phyloP scores from a whole-genome alignment of 2,329 filamentous ascomycete genomes.

The Scytalidium lignicola region DNA sequence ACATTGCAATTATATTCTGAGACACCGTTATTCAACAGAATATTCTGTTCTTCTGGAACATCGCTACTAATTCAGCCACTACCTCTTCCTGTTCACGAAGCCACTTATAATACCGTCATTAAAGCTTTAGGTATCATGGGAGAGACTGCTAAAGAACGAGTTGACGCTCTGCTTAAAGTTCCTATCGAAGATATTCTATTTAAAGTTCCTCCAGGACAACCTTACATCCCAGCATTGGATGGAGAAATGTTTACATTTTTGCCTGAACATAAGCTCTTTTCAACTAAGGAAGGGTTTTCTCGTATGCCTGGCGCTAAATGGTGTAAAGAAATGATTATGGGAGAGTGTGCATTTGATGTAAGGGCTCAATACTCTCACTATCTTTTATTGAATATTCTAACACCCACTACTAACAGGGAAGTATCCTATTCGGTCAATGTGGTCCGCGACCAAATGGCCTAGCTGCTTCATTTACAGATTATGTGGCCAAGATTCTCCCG shows the following conservation, averaged over 20 bases:
- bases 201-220: slow-evolving; percentile 31
- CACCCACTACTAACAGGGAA: slow-evolving; percentile 2
- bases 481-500: slow-evolving; percentile 20
- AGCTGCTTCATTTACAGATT: slow-evolving; percentile 29
- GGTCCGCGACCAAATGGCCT: slow-evolving; percentile 20
- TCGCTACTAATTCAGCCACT: slow-evolving; percentile 36
- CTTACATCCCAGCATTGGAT: slow-evolving; percentile 35
- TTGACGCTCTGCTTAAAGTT: slow-evolving; percentile 34
- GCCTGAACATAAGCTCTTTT: slow-evolving; percentile 13
- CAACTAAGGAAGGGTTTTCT: slow-evolving; percentile 4
- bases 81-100: slow-evolving; percentile 33
- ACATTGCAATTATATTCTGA: slow-evolving; percentile 31
- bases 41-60: slow-evolving; percentile 37
- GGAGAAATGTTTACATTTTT: slow-evolving; percentile 32
- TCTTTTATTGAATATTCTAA: not conserved
- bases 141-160: slow-evolving; percentile 32
- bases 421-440: slow-evolving; percentile 7
- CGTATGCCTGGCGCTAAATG: slow-evolving; percentile 36
- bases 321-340: slow-evolving; percentile 42
- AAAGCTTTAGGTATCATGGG: slow-evolving; percentile 34
- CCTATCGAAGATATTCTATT: slow-evolving; percentile 36
- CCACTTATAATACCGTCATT: slow-evolving; percentile 35
- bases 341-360: slow-evolving; percentile 43
- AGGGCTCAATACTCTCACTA: slow-evolving; percentile 19
- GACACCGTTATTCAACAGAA: slow-evolving; percentile 35